These are phyloP conservation scores for Elymus sibiricus DNA, from an alignment of 176 grass and related monocot species.

Conservation along the genomic window DNA sequence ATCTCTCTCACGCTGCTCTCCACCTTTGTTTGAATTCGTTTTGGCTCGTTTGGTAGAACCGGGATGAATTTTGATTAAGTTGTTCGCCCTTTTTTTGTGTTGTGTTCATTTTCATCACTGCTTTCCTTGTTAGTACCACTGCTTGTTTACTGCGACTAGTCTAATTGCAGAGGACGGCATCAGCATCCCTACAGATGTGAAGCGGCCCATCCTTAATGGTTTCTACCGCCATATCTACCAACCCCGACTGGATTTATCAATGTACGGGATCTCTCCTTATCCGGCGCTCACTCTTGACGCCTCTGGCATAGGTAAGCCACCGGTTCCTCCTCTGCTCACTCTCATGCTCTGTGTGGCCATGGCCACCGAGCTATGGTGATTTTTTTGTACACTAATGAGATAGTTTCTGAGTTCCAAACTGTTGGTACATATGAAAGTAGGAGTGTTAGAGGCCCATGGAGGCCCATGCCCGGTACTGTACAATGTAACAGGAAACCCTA, in stretches of 20 bases:
- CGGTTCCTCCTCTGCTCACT: too few species aligned
- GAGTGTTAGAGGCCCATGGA: too few species aligned
- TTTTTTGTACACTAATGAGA: too few species aligned
- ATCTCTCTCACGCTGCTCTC: slow-evolving; percentile 16
- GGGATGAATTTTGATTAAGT: not conserved
- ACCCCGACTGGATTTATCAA: slow-evolving; percentile 75
- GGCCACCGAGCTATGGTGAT: too few species aligned
- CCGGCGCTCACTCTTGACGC: too few species aligned
- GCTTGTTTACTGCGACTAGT: not conserved
- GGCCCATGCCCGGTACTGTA: too few species aligned
- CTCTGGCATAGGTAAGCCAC: too few species aligned
- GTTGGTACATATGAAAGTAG: too few species aligned
- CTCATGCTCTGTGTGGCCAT: too few species aligned
- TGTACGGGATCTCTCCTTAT: slow-evolving; percentile 32
- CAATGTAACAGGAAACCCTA: too few species aligned
- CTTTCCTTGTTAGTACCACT: not conserved
- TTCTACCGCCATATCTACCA: slow-evolving; percentile 70
- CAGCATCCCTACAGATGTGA: slow-evolving; percentile 64
- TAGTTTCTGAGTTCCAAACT: too few species aligned
- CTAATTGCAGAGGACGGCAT: slow-evolving; percentile 79
- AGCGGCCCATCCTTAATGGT: slow-evolving; percentile 73
- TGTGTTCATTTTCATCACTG: slow-evolving; percentile 32
- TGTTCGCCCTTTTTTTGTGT: slow-evolving; percentile 25
- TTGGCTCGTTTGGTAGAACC: not conserved
- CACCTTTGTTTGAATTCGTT: not conserved